phyloP scores from a whole-genome alignment of 1,284 basidiomycete genomes.

The Ceratobasidium papillatum region DNA sequence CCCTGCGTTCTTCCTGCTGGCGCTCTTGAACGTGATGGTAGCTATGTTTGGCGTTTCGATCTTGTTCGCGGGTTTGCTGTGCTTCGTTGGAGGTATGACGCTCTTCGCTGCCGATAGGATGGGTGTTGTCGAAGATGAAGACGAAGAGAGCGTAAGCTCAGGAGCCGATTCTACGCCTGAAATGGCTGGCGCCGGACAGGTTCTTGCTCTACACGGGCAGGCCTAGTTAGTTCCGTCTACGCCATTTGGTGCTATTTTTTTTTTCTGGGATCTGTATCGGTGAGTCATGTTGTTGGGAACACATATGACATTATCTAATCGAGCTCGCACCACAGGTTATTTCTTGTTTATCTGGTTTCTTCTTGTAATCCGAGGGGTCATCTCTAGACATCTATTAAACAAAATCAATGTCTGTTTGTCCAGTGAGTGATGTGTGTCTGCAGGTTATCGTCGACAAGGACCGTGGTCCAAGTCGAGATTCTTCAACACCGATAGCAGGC shows the following conservation, averaged over 20 bases:
- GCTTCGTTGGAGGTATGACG: neutral
- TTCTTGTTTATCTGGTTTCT: slow-evolving; percentile 1
- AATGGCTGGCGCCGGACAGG: neutral
- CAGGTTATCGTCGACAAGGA: neutral
- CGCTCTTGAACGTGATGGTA: neutral
- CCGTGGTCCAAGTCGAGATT: neutral
- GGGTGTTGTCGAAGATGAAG: neutral
- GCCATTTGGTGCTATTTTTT: neutral
- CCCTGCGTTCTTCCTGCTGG: neutral
- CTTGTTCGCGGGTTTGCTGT: neutral
- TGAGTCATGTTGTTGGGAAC: neutral
- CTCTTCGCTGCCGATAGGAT: neutral
- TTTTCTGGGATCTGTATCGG: neutral
- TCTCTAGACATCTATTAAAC: no score
- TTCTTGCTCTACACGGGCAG: neutral
- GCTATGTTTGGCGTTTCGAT: neutral
- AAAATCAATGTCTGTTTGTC: neutral
- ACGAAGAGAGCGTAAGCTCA: neutral
- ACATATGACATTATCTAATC: neutral
- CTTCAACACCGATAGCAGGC: neutral
- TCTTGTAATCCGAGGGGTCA: neutral
- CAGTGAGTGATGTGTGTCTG: neutral
- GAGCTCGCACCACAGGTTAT: neutral
- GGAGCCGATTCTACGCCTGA: neutral
- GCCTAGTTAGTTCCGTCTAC: neutral